Base-by-base conservation (phyloP, 768 basidiomycete species). In the Dacryopinax primogenitus region DNA sequence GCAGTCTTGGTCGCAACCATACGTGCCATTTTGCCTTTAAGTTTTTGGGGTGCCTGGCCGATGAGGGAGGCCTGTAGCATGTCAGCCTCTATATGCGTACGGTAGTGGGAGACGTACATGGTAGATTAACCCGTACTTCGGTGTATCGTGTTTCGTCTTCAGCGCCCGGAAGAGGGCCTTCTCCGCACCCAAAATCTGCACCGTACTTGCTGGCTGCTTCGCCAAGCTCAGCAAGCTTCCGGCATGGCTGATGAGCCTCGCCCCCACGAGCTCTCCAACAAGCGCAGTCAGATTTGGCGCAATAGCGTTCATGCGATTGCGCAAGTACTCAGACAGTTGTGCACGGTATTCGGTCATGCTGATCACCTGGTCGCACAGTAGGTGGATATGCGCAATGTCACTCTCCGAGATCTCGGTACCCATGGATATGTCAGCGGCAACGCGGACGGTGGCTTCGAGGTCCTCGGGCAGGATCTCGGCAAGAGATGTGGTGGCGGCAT, bases 1-100 rank as follows among this genome's bases (percentile, higher is more conserved):
- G 96, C 90, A 2, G 95, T 86, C 80, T 99, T 99, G 61, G 96
- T 98, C 62, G 96, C 94, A 33, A 98, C 92, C 96, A 99, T 99
- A 72, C 96, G 90, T 23, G 96, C 96, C 96, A 98, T 98, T 87
- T 90, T 70, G 51, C 51, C 51, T 58, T 58, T 58, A 28, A 58
- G 51, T 30, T 58, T 58, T 58, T 58, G 51, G 4, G 51, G 51
- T 18, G 51, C 47, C 64, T 35, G 6, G 58, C 44, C 51, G n/a
- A 16, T 36, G 13, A 23, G 47, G 47, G 37, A 41, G 12, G 61
- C 33, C 32, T 41, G 63, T 67, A 7, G 26, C 26, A 30, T 64
- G 66, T 21, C 33, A 39, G 35, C 12, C 28, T 21, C 15, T 62
- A 18, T 15, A 33, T 13, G 9, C 6, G 51, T 13, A 6, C n/a